A percentile compares a stretch with the other conserved stretches of the same genome.
These are phyloP conservation scores for Prunus persica DNA, from an alignment of 306 rosid genomes.

Conservation along the genomic window DNA sequence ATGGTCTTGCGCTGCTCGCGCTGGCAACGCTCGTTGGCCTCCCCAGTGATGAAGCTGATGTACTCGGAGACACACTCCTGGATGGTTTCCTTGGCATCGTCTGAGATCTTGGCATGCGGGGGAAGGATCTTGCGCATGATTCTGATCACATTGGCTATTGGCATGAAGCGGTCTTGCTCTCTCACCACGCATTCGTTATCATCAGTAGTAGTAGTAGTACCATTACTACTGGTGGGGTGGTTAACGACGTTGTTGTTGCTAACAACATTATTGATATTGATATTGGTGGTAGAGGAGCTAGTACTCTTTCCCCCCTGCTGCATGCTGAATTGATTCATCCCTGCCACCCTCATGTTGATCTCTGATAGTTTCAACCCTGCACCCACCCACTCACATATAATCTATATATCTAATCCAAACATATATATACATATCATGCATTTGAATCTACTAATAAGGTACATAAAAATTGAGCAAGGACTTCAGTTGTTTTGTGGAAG, in stretches of 20 bases:
- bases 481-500: too few relatives aligned
- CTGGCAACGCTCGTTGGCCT: conserved; percentile 87
- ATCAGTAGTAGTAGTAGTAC: conserved; percentile 1
- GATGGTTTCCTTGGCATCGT: conserved; percentile 83
- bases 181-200: conserved; percentile 67
- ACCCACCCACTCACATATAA: not conserved
- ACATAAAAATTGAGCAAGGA: too few relatives aligned
- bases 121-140: conserved; percentile 88
- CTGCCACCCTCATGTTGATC: conserved; percentile 19
- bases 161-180: conserved; percentile 93
- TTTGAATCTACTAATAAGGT: too few relatives aligned
- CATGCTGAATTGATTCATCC: conserved; percentile 16
- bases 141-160: conserved; percentile 86
- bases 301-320: not conserved
- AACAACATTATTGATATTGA: not conserved
- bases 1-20: conserved; percentile 84
- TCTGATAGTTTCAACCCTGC: conserved; percentile 49
- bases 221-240: not conserved
- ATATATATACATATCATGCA: too few relatives aligned
- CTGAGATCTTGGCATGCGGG: conserved; percentile 66
- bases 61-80: conserved; percentile 87
- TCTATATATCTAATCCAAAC: too few relatives aligned
- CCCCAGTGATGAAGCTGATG: conserved; percentile 85
- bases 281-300: not conserved
- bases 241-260: not conserved